phyloP scores from a whole-genome alignment of 352 stramenopile species.

The Phytophthora capsici region DNA sequence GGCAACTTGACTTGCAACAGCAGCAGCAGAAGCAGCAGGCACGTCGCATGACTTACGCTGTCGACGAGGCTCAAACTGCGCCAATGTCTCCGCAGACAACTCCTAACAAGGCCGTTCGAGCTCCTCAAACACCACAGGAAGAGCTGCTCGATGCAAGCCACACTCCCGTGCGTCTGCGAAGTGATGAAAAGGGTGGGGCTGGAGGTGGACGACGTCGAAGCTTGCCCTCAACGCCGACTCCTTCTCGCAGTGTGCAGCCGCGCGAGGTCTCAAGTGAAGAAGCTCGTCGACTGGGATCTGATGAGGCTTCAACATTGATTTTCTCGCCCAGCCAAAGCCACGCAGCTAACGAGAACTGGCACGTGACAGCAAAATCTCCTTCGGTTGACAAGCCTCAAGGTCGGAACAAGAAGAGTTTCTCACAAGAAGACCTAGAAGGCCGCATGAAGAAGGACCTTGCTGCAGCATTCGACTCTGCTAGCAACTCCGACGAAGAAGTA shows the following conservation, averaged over 20 bases:
- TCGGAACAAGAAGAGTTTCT: constrained; percentile 37
- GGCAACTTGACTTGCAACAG: constrained; percentile 74
- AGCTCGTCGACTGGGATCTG: constrained; percentile 12
- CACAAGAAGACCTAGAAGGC: constrained; percentile 66
- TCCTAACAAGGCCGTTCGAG: constrained; percentile 2
- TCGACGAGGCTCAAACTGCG: constrained; percentile 11
- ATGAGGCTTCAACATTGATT: constrained; percentile 43
- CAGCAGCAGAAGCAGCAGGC: constrained; percentile 55
- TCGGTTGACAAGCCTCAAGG: constrained; percentile 38
- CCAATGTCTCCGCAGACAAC: constrained; percentile 20
- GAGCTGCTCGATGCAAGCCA: constrained; percentile 48
- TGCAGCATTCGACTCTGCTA: constrained; percentile 45
- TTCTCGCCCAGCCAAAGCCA: constrained; percentile 63
- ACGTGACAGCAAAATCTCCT: constrained; percentile 67
- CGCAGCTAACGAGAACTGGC: constrained; percentile 41
- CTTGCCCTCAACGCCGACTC: constrained; percentile 52
- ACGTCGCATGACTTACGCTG: constrained; percentile 24
- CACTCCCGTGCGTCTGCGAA: constrained; percentile 45
- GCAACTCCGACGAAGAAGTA: constrained; percentile 32
- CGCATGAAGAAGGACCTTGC: constrained; percentile 72
- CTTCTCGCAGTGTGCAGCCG: constrained; percentile 38
- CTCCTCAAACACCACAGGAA: constrained; percentile 40
- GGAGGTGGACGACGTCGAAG: constrained; percentile 50
- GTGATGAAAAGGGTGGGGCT: constrained; percentile 30
- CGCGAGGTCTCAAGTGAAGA: constrained; percentile 51